Percentiles rank a stretch among this genome's conserved stretches.
Conservation (phyloP, 805 yeast genomes). For the Scheffersomyces coipomensis region DNA sequence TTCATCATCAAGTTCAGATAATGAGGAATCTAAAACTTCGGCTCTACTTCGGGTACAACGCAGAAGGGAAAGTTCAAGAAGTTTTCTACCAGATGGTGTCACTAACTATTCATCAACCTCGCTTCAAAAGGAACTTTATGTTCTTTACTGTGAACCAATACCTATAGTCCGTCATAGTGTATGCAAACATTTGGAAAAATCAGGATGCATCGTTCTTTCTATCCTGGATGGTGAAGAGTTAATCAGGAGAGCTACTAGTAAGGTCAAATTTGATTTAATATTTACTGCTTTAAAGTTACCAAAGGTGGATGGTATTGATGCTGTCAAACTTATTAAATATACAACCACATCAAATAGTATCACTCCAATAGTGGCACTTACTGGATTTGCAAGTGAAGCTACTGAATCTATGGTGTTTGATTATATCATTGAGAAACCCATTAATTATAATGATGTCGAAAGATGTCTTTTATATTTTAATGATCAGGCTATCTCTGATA, state of each 20-base stretch:
- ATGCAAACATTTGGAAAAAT: constrained; percentile 57
- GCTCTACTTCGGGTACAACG: constrained; percentile 53
- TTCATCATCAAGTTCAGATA: constrained; percentile 62
- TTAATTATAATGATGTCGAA: constrained; percentile 20
- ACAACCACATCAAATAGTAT: constrained; percentile 76
- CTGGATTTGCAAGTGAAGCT: constrained; percentile 73
- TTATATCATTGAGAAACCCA: constrained; percentile 74
- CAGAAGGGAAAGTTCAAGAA: constrained; percentile 52
- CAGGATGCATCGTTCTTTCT: constrained; percentile 79
- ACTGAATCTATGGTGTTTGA: constrained; percentile 53
- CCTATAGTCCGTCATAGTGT: constrained; percentile 75
- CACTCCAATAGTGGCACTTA: constrained; percentile 76
- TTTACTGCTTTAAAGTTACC: constrained; percentile 71
- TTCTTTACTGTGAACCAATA: constrained; percentile 82
- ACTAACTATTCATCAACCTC: background rate
- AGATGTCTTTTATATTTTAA: constrained; percentile 18
- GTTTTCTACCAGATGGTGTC: constrained; percentile 6
- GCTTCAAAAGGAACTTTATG: constrained; percentile 48
- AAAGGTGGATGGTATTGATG: constrained; percentile 69
- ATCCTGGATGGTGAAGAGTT: constrained; percentile 81
- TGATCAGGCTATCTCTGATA: background rate
- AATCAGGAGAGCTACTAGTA: constrained; percentile 76
- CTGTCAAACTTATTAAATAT: constrained; percentile 69
- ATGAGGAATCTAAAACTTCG: constrained; percentile 52
- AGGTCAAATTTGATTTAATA: constrained; percentile 80